Conservation (phyloP, 441 rosid species). For the Rhodomyrtus psidioides region DNA sequence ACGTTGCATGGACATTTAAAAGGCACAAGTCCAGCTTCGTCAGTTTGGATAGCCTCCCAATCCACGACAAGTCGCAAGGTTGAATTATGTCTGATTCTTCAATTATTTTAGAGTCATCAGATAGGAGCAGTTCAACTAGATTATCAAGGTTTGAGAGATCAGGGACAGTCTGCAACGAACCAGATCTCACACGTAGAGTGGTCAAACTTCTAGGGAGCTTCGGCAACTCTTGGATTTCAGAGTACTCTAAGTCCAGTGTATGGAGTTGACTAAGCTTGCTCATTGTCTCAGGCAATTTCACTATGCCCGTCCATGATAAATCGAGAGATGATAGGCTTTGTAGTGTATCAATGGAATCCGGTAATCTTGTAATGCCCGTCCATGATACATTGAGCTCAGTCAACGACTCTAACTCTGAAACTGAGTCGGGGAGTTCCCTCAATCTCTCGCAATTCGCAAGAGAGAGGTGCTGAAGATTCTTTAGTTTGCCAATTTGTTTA, state of each 20-base stretch:
- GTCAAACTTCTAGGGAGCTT: not conserved
- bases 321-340: not conserved
- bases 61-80: not conserved
- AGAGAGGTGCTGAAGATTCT: not conserved
- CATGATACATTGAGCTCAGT: not conserved
- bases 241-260: not conserved
- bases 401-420: not conserved
- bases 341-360: not conserved
- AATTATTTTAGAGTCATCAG: accelerated
- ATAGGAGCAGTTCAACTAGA: not conserved
- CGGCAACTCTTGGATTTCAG: not conserved
- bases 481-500: not conserved
- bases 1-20: not conserved
- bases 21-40: not conserved
- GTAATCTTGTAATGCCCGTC: not conserved
- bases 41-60: not conserved
- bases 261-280: not conserved
- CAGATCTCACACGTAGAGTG: not conserved
- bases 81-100: not conserved
- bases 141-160: not conserved
- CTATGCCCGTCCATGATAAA: accelerated
- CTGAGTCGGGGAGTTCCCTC: not conserved
- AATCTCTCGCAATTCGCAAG: accelerated
- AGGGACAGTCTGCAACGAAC: not conserved
- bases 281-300: not conserved